Evolutionary conservation across 768 basidiomycete genomes (phyloP), one percentile per base, ranked within the genome.

Genomic region (Tylopilus rubrobrunneus): DNA sequence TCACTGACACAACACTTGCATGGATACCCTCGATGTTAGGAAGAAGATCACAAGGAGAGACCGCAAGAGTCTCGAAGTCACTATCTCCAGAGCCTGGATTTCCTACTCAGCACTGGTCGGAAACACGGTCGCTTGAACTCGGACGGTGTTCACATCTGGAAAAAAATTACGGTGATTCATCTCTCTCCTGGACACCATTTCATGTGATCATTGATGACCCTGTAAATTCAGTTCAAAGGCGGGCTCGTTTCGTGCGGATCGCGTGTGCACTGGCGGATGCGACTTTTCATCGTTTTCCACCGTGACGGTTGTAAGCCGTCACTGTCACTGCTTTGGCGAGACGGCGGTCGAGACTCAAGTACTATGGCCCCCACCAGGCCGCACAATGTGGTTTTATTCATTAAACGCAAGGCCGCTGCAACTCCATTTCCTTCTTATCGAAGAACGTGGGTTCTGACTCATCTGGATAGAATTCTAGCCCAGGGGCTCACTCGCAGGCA

Each of bases 161-260:
- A 36, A 14, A 37, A 37, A 37, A 40, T 21, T 9, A 42, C 41
- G 4, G 41, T 5, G 10, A 41, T 21, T 17, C 39, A 10, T 39
- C 17, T 9, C 8, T 19, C 39, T 8, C 12, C 25, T 43, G 40
- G 25, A 41, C 40, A 41, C 19, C 8, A 23, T 41, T 42, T 19
- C 17, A n/a, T 39, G 8, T 8, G 37, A 19, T n/a, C n/a, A 19
- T 9, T 10, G n/a, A 19, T 10, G n/a, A 39, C n/a, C n/a, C 39
- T 17, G 7, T 4, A 31, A 31, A 15, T 52, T 52, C 12, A 31
- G 49, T 44, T 33, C 28, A 14, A 19, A 37, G 7, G 31, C 37
- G 56, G 53, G 5, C 56, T 58, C 55, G 28, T 49, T 45, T 52
- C 21, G 47, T 37, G 43, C 19, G 9, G 29, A 29, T 9, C 1